Conservation (phyloP, 768 basidiomycete species). For the Amanita thiersii region DNA sequence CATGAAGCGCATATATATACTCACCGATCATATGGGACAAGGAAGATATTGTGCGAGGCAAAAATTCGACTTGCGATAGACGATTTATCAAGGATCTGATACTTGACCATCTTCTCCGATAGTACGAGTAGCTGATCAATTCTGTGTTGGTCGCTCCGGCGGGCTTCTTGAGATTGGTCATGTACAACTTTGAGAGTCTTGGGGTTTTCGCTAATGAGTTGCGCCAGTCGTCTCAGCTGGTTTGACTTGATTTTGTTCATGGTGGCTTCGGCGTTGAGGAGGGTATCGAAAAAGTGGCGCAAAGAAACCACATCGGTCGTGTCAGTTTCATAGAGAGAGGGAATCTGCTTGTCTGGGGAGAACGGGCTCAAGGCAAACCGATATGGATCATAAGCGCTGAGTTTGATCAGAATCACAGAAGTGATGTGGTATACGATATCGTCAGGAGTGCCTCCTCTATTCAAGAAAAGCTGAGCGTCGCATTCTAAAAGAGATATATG, state of each 20-base stretch:
- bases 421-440: conserved; percentile 8
- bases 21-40: conserved; percentile 20
- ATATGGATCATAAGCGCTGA: conserved; percentile 12
- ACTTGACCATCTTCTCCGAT: conserved; percentile 12
- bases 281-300: conserved; percentile 11
- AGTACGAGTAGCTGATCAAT: conserved; percentile 9
- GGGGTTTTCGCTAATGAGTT: conserved; percentile 13
- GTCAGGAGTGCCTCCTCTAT: background rate
- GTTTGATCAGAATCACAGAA: conserved; percentile 9
- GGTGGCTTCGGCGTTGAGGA: conserved; percentile 13
- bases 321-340: conserved; percentile 8
- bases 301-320: conserved; percentile 9
- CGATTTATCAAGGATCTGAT: conserved; percentile 12
- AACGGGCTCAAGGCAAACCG: conserved; percentile 7
- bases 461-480: conserved; percentile 6
- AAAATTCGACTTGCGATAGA: conserved; percentile 14
- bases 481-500: conserved; percentile 6
- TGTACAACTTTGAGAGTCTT: conserved; percentile 11
- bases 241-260: conserved; percentile 15
- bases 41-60: conserved; percentile 12
- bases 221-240: conserved; percentile 16
- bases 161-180: conserved; percentile 13
- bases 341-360: conserved; percentile 6
- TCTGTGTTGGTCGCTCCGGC: conserved; percentile 12
- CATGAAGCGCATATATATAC: conserved; percentile 1